Conservation (phyloP, 1,139 yeast genomes). For the Candida tetrigidarum region DNA sequence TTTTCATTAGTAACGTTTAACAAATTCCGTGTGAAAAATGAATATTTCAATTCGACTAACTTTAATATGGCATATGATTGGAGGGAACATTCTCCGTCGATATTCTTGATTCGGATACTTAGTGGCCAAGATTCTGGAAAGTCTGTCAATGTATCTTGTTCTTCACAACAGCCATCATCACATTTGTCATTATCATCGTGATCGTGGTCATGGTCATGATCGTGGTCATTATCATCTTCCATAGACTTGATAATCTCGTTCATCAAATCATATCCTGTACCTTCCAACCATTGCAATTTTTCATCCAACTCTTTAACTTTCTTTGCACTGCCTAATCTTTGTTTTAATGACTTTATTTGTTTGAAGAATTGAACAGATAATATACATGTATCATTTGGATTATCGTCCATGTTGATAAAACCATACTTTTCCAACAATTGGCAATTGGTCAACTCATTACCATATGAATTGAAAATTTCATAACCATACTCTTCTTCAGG, state of each 20-base stretch:
- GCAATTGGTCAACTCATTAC: slow-evolving; percentile 66
- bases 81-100: slow-evolving; percentile 28
- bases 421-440: slow-evolving; percentile 76
- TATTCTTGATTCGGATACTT: slow-evolving; percentile 25
- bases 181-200: slow-evolving; percentile 2
- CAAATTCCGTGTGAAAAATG: slow-evolving; percentile 24
- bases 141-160: slow-evolving; percentile 22
- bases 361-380: slow-evolving; percentile 56
- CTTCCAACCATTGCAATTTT: slow-evolving; percentile 69
- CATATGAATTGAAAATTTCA: slow-evolving; percentile 81
- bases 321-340: slow-evolving; percentile 23
- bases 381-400: slow-evolving; percentile 60
- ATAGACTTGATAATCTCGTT: slow-evolving; percentile 34
- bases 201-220: slow-evolving; percentile 22
- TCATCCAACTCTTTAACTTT: slow-evolving; percentile 35
- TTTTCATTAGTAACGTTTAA: slow-evolving; percentile 11
- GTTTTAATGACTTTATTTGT: slow-evolving; percentile 37
- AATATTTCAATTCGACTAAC: slow-evolving; percentile 29
- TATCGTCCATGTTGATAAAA: slow-evolving; percentile 53
- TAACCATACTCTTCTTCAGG: slow-evolving; percentile 43
- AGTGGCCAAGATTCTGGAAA: slow-evolving; percentile 35
- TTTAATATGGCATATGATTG: slow-evolving; percentile 32
- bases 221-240: slow-evolving; percentile 18
- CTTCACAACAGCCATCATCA: slow-evolving; percentile 11
- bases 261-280: slow-evolving; percentile 50